These are phyloP conservation scores for Apiospora aurea DNA, from an alignment of 2,329 filamentous ascomycete genomes.

Conservation along the genomic window DNA sequence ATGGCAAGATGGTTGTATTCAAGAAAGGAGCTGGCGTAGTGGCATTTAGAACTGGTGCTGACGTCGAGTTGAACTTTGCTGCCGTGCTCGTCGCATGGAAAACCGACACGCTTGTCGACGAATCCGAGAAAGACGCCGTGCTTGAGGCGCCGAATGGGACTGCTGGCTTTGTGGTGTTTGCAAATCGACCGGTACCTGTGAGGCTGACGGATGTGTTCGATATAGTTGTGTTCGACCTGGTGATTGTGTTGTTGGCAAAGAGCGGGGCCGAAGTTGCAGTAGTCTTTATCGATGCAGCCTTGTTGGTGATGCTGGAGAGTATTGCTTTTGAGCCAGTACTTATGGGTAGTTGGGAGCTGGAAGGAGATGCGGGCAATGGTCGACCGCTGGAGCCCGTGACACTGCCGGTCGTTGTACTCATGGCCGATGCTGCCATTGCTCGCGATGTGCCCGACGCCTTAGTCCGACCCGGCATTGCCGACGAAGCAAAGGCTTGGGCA, in stretches of 20 bases:
- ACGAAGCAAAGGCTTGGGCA: not conserved
- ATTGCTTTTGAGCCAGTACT: not conserved
- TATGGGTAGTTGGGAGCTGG: not conserved
- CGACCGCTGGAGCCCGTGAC: not conserved
- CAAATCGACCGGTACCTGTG: not conserved
- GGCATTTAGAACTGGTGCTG: conserved; percentile 16
- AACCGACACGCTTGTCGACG: not conserved
- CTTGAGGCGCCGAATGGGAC: not conserved
- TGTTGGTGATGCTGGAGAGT: conserved; percentile 25
- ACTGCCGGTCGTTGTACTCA: not conserved
- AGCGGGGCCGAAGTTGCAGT: conserved; percentile 23
- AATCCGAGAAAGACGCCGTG: conserved; percentile 6
- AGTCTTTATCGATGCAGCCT: conserved; percentile 19
- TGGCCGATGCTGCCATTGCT: not conserved
- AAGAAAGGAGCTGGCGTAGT: not conserved
- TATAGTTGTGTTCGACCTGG: not conserved
- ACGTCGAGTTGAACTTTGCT: conserved; percentile 20
- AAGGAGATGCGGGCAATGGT: not conserved
- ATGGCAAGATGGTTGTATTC: not conserved
- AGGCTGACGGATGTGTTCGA: not conserved
- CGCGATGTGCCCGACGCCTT: not conserved
- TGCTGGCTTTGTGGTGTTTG: conserved; percentile 25
- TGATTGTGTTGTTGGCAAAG: conserved; percentile 27
- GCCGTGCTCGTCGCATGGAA: conserved; percentile 18
- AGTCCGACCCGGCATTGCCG: not conserved